Evolutionary conservation across 1,139 yeast genomes (phyloP), one percentile per base, ranked within the genome.

Genomic region (Hanseniaspora sp.): DNA sequence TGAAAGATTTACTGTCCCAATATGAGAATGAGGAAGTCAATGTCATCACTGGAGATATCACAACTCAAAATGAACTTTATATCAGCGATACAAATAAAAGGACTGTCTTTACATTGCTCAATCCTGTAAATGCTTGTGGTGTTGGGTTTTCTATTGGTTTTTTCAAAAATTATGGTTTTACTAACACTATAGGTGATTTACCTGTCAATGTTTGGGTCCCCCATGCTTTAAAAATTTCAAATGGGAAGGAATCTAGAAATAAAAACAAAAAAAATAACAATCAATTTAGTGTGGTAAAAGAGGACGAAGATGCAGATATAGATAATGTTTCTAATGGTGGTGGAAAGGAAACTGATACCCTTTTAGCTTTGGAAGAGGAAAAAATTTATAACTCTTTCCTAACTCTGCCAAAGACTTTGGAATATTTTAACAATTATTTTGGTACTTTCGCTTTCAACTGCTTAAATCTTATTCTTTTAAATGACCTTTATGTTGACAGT

Each of bases 61-160:
- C 56, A 17, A 54, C 56, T 1, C 53, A 54, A 41, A 54, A 48
- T 18, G 46, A 44, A 8, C 39, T 48, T 29, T 38, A 40, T 9
- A 29, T 54, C 3, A 74, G 69, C 6, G 67, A 62, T 5, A 67
- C 65, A 7, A 69, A 67, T 6, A 81, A 77, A 52, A 73, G 72
- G 34, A 81, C 78, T 33, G 71, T 74, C 28, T 90, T 90, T 74
- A 86, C 86, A 40, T 75, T 92, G 29, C 83, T 82, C 63, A 85
- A 83, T 55, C 95, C 98, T 0, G 85, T 88, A 0, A 82, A 95
- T 51, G 88, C 98, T 0, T 96, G 90, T 60, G 96, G 90, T 67
- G 75, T 94, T n/a, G 97, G 97, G 0, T 92, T 95, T 83, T 90
- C 95, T 0, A 77, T 87, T 1, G 99, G 98, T 0, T 83, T 95